Conservation (phyloP, 2,329 filamentous ascomycete species). For the Hawksworthiomyces lignivorus region DNA sequence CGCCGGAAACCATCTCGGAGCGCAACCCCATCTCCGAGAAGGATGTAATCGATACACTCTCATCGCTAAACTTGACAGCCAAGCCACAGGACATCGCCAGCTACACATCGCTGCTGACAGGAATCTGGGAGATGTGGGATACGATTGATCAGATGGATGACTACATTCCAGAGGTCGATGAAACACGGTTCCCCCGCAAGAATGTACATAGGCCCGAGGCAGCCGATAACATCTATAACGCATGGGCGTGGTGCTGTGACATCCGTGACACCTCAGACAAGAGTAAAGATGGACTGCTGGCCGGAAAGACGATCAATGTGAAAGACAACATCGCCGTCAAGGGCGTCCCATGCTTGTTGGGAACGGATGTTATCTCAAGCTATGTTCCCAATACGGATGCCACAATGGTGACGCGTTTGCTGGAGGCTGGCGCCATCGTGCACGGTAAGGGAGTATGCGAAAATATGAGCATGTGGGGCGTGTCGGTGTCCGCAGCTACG, state of each 20-base stretch:
- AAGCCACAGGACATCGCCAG: not conserved
- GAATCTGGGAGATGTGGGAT: constrained; percentile 5
- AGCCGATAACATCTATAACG: constrained; percentile 22
- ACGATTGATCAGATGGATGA: constrained; percentile 18
- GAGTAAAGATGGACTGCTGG: constrained; percentile 41
- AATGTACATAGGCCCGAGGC: constrained; percentile 15
- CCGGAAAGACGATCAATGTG: constrained; percentile 64
- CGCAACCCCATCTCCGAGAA: constrained; percentile 2
- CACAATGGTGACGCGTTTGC: constrained; percentile 21
- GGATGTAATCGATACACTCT: constrained; percentile 1
- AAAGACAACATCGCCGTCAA: constrained; percentile 72
- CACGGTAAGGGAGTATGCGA: constrained; percentile 72
- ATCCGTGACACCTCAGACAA: constrained; percentile 9
- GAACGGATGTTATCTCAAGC: constrained; percentile 42
- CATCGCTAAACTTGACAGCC: not conserved
- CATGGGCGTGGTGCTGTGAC: constrained; percentile 20
- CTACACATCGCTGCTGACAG: not conserved
- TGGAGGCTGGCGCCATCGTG: constrained; percentile 60
- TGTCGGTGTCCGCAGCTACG: constrained; percentile 58
- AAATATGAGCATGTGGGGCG: constrained; percentile 46
- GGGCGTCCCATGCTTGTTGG: constrained; percentile 43
- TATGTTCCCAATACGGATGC: constrained; percentile 49
- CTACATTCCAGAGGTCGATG: constrained; percentile 17
- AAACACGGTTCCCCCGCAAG: constrained; percentile 6
- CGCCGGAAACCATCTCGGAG: constrained; percentile 4